Evolutionary conservation across 805 yeast species (phyloP).

Genomic region (Millerozyma acaciae): DNA sequence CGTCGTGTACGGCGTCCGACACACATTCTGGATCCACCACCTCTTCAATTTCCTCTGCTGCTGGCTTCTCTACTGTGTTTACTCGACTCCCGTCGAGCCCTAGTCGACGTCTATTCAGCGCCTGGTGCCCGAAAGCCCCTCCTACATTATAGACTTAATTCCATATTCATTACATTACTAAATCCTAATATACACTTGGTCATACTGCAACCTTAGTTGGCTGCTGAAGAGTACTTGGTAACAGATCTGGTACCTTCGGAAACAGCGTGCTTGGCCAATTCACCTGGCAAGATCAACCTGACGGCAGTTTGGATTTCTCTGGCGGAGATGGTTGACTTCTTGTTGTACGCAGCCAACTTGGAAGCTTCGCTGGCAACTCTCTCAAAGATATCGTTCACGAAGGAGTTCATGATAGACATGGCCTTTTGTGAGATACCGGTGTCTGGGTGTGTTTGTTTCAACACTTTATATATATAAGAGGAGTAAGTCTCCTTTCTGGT

Average conservation of each 20-base stretch:
- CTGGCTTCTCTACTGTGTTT: conserved; percentile 35
- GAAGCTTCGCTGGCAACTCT: conserved; percentile 98
- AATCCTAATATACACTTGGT: conserved; percentile 1
- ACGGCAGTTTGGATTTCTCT: conserved; percentile 99
- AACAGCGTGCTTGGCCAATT: conserved; percentile 97
- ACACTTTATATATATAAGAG: conserved; percentile 96
- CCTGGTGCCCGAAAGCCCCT: too few relatives aligned
- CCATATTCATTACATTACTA: background rate
- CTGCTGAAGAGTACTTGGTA: conserved; percentile 84
- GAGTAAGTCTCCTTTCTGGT: conserved; percentile 97
- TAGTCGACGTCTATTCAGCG: too few relatives aligned
- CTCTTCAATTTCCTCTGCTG: conserved; percentile 63
- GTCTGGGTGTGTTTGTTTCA: conserved; percentile 98
- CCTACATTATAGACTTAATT: too few relatives aligned
- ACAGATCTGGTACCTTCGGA: conserved; percentile 99
- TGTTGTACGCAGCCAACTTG: conserved; percentile 97
- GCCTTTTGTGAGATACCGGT: conserved; percentile 99
- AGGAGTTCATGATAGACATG: conserved; percentile 98
- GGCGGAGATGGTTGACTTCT: conserved; percentile 95
- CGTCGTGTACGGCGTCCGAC: conserved; percentile 70
- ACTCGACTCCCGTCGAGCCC: too few relatives aligned
- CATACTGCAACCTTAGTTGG: conserved; percentile 23
- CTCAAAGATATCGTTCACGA: conserved; percentile 96
- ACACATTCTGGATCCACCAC: conserved; percentile 82
- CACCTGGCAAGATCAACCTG: conserved; percentile 97